phyloP scores from a whole-genome alignment of 2,329 filamentous ascomycete species.

The Raffaelea ambrosiae region DNA sequence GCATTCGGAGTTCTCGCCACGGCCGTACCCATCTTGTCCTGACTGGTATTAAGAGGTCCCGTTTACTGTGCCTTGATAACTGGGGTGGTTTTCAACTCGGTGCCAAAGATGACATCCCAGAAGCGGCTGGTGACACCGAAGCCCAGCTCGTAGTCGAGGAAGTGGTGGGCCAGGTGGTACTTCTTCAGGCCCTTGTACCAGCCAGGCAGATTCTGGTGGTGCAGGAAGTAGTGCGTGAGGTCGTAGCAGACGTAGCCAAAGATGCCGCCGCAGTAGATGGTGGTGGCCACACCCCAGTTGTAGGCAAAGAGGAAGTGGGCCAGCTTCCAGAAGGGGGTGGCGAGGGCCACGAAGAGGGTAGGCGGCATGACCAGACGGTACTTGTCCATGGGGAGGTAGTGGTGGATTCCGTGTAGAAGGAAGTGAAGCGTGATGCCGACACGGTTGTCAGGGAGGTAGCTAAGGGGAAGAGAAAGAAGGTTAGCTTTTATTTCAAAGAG shows the following conservation, averaged over 20 bases:
- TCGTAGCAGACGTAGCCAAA: slow-evolving; percentile 97
- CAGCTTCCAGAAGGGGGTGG: slow-evolving; percentile 85
- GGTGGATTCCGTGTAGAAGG: slow-evolving; percentile 90
- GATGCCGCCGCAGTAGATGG: slow-evolving; percentile 80
- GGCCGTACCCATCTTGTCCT: no score
- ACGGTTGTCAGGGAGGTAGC: slow-evolving; percentile 83
- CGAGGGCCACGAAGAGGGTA: slow-evolving; percentile 73
- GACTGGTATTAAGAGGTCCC: not conserved
- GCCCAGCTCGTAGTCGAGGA: slow-evolving; percentile 94
- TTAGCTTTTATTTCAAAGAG: no score
- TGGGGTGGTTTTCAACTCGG: slow-evolving; percentile 50
- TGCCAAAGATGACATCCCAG: slow-evolving; percentile 91
- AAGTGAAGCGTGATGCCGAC: slow-evolving; percentile 84
- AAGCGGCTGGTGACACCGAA: slow-evolving; percentile 95
- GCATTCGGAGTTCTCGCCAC: no score
- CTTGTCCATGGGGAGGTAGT: slow-evolving; percentile 99
- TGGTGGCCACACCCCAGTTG: slow-evolving; percentile 73
- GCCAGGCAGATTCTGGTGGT: slow-evolving; percentile 82
- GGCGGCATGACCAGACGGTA: slow-evolving; percentile 97
- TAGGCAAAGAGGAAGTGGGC: slow-evolving; percentile 75
- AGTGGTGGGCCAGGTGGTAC: slow-evolving; percentile 94
- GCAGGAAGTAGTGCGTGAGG: slow-evolving; percentile 95
- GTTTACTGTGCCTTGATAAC: slow-evolving; percentile 26
- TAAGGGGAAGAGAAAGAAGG: slow-evolving; percentile 23
- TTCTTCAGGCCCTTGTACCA: slow-evolving; percentile 95